These are phyloP conservation scores for Tilletia caries DNA, from an alignment of 1,284 basidiomycete genomes.

Conservation along the genomic window DNA sequence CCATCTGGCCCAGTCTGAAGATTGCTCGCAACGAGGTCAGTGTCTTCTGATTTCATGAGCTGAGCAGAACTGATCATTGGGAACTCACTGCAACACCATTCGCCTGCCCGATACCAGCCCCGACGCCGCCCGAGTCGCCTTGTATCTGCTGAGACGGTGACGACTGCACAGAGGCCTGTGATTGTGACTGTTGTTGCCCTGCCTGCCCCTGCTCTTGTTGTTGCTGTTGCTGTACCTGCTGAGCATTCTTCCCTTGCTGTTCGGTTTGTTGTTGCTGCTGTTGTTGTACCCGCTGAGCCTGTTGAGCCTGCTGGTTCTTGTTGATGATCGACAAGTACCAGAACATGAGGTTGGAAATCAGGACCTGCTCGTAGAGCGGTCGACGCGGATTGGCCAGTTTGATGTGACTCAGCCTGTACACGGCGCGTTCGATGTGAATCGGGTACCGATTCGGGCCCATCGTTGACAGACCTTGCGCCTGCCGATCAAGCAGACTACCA, in stretches of 20 bases:
- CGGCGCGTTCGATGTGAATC: constrained; percentile 94
- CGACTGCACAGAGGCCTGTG: not conserved
- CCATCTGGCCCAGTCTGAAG: not conserved
- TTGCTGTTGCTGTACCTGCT: not conserved
- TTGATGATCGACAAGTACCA: constrained; percentile 99
- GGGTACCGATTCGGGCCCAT: constrained; percentile 71
- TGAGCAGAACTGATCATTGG: no score
- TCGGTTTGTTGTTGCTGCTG: constrained; percentile 16
- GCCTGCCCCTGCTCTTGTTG: not conserved
- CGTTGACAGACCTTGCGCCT: constrained; percentile 54
- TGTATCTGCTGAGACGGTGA: not conserved
- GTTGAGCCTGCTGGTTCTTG: constrained; percentile 53
- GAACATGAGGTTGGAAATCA: constrained; percentile 99
- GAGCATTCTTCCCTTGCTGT: constrained; percentile 1
- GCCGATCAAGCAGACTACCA: constrained; percentile 36
- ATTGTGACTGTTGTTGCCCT: not conserved
- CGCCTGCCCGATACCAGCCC: no score
- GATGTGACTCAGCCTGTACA: constrained; percentile 95
- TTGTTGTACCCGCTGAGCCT: constrained; percentile 8
- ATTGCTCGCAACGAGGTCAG: no score
- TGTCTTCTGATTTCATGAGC: no score
- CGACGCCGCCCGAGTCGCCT: constrained; percentile 8
- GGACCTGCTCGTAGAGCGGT: constrained; percentile 93
- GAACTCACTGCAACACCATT: no score
- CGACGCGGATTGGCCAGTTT: constrained; percentile 94